Evolutionary conservation across 108 stramenopile species (phyloP), one percentile per base, ranked within the genome.

Genomic region (Halocafeteria seosinensis): DNA sequence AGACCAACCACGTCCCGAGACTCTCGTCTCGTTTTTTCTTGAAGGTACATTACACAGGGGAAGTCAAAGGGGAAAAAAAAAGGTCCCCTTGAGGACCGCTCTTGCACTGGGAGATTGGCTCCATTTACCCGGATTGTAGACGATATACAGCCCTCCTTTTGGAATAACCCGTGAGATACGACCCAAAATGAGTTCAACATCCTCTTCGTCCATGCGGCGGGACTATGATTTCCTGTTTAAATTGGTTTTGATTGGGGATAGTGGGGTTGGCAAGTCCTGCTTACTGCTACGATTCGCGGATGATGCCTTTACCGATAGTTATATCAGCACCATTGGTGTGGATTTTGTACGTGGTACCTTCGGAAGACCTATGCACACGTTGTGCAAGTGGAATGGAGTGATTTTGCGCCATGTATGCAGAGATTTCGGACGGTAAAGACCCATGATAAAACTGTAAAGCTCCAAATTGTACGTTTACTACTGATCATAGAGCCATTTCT

Each of bases 281-380:
- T 74, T 98, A 58, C 79, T 98, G 35, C 79, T 98, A 35, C 85
- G 95, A 55, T 98, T 98, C 78, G 93, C 93, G 84, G 96, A 98
- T 72, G 94, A 95, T 71, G 88, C 90, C 11, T 98, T 95, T 69
- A 92, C 92, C 23, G 96, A 98, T 66, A 90, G 86, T 24, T 95
- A 92, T 75, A 95, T 95, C 73, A 90, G 88, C 64, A 98, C 96
- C 24, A 98, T 98, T 73, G 96, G 96, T 30, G 96, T 98, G 9
- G 96, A 98, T 77, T 98, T 98, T 78, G 86, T 90, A 63, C 55
- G 55, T 24, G 60, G 27, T 27, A 6, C 11, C 2, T 30, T 9
- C 29, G 0, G 34, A 60, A 24, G n/a, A n/a, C n/a, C n/a, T n/a
- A n/a, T n/a, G n/a, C n/a, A n/a, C n/a, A n/a, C n/a, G n/a, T n/a